Percentiles rank a stretch among this genome's conserved stretches.
Evolutionary conservation across 1,284 basidiomycete genomes (phyloP).

Genomic region (Blastosporella zonata): DNA sequence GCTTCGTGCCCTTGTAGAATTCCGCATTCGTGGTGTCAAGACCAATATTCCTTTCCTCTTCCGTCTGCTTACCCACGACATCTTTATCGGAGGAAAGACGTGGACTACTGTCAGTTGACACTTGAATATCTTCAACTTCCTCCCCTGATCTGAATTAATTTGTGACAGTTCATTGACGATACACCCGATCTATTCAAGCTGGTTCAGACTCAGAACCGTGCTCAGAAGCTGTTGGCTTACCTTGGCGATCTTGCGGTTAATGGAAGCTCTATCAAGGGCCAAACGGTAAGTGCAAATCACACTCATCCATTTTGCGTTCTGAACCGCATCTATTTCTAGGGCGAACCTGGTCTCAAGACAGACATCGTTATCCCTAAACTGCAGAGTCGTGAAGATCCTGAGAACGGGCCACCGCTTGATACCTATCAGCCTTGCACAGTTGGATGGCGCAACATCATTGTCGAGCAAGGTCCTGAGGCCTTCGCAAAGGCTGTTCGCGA

Average conservation of each 20-base stretch:
- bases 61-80: conserved; percentile 95
- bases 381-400: conserved; percentile 73
- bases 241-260: conserved; percentile 98
- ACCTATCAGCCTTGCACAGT: conserved; percentile 78
- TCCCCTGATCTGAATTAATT: not conserved
- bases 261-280: conserved; percentile 95
- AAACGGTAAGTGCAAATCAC: conserved; percentile 42
- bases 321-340: conserved; percentile 37
- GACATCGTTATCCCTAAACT: conserved; percentile 88
- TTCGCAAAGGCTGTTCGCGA: conserved; percentile 98
- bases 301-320: not conserved
- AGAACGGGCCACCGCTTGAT: conserved; percentile 73
- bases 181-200: conserved; percentile 99
- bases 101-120: conserved; percentile 84
- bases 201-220: conserved; percentile 96
- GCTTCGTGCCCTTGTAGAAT: conserved; percentile 97
- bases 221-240: conserved; percentile 95
- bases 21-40: conserved; percentile 99
- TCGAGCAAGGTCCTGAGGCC: conserved; percentile 96
- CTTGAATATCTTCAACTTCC: not conserved
- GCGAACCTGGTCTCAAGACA: conserved; percentile 92
- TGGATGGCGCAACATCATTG: conserved; percentile 99
- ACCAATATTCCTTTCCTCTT: conserved; percentile 99
- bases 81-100: conserved; percentile 94
- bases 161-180: conserved; percentile 91